phyloP scores from a whole-genome alignment of 768 basidiomycete genomes.

The Myochromella boudieri region DNA sequence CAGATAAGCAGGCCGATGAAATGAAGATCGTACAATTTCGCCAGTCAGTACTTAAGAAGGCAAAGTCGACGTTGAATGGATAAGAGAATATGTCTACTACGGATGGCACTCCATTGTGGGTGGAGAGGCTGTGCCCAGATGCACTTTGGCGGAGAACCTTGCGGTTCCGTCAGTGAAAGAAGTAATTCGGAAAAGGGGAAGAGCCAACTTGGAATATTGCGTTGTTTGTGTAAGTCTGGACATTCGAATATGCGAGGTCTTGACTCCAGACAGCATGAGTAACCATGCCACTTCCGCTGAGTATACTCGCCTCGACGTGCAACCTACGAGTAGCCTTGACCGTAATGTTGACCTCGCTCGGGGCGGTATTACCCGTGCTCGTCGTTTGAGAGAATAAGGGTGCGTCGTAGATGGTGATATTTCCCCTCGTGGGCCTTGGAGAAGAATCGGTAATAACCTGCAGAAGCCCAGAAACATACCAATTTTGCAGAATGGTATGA shows the following conservation, averaged over 20 bases:
- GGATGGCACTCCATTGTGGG: constrained; percentile 38
- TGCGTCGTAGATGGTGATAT: constrained; percentile 58
- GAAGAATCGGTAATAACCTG: constrained; percentile 72
- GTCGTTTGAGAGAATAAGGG: constrained; percentile 55
- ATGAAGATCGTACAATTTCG: constrained; percentile 32
- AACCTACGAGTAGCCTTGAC: constrained; percentile 60
- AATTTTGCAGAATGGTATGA: constrained; percentile 69
- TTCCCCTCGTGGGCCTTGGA: constrained; percentile 61
- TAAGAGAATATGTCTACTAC: constrained; percentile 44
- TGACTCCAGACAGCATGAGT: constrained; percentile 65
- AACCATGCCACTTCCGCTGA: constrained; percentile 57
- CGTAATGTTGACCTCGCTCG: constrained; percentile 57
- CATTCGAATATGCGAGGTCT: constrained; percentile 57
- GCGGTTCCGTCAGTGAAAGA: constrained; percentile 3
- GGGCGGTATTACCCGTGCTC: constrained; percentile 40
- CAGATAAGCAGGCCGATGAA: neutral
- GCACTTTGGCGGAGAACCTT: constrained; percentile 43
- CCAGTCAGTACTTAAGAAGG: constrained; percentile 30
- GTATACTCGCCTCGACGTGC: constrained; percentile 59
- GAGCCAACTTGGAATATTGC: constrained; percentile 35
- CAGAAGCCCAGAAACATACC: constrained; percentile 73
- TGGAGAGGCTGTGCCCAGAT: constrained; percentile 35
- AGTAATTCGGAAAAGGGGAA: neutral
- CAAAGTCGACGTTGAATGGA: constrained; percentile 46
- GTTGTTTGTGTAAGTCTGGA: constrained; percentile 58